Base-by-base conservation (phyloP, 805 yeast species). In the Blastobotrys mokoenaii region DNA sequence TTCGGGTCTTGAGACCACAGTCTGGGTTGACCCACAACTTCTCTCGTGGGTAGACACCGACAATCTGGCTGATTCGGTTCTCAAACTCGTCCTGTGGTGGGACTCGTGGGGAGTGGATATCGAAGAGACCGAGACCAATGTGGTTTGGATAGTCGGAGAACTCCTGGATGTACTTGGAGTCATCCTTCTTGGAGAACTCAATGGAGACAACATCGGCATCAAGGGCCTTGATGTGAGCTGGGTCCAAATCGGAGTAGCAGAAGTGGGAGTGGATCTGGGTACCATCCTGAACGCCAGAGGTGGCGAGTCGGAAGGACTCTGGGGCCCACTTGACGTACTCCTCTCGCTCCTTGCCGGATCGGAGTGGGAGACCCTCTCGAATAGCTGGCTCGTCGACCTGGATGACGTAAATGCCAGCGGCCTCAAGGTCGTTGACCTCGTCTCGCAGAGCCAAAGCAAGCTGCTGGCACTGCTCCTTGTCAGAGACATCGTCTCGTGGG, bases 1-100 rank as follows among this genome's bases (percentile, higher is more conserved):
- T 96, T 83, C 98, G 89, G 71, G 98, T 93, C 85, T 93, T 93
- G 72, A 93, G 82, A 81, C 98, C 98, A 82, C 98, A 93, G 78
- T 93, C 98, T 66, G 98, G 98, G 94, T 93, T 93, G 68, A 93
- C 95, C 98, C 98, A 93, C 81, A 93, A 85, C 73, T 89, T 90
- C 71, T 85, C 86, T 67, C 93, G 94, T 69, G 97, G 97, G 79
- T 90, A 90, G 51, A 85, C 93, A 77, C 88, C 87, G 73, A 93
- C 76, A 76, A 93, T 89, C 70, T 87, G 93, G 66, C 80, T 80
- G 66, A 93, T 86, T 76, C 96, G 88, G 67, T 82, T 73, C 70
- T 87, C 82, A 73, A 93, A 90, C 76, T 93, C 98, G 69, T 84
- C 88, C 75, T 83, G 84, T 50, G 98, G 89, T 65, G 98, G 98